Percentiles rank a stretch among this genome's conserved stretches.
Evolutionary conservation across 441 rosid genomes (phyloP).

Genomic region (Aquilaria agallochum): DNA sequence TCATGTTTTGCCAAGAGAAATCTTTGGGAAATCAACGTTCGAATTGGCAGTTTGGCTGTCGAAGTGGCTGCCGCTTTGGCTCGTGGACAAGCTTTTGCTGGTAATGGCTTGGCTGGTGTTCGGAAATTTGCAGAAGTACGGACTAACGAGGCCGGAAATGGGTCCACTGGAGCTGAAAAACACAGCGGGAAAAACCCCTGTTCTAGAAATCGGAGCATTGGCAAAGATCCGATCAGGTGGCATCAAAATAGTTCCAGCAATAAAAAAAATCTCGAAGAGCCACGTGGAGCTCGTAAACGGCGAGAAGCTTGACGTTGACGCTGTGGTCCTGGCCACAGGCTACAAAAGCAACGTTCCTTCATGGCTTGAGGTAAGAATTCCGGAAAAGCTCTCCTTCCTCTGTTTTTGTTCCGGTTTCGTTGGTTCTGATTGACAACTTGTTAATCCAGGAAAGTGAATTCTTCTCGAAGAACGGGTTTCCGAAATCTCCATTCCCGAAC

Average conservation of each 20-base stretch:
- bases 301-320: constrained; percentile 36
- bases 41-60: constrained; percentile 39
- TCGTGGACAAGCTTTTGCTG: constrained; percentile 49
- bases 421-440: neutral
- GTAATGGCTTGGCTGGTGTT: constrained; percentile 41
- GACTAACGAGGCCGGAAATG: constrained; percentile 40
- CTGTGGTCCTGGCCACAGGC: constrained; percentile 63
- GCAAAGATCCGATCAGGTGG: constrained; percentile 52
- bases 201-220: constrained; percentile 64
- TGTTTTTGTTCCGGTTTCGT: neutral
- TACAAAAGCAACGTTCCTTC: constrained; percentile 76
- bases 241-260: constrained; percentile 57
- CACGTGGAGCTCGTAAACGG: constrained; percentile 58
- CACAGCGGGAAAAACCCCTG: constrained; percentile 64
- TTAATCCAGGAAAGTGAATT: constrained; percentile 49
- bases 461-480: constrained; percentile 67
- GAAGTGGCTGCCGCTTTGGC: constrained; percentile 58
- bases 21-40: constrained; percentile 47
- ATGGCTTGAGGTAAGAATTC: constrained; percentile 53
- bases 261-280: constrained; percentile 39
- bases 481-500: constrained; percentile 50
- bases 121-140: constrained; percentile 36
- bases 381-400: constrained; percentile 2
- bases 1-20: constrained; percentile 63
- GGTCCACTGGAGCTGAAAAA: constrained; percentile 67